Evolutionary conservation across 306 rosid species (phyloP), one percentile per base, ranked within the genome.

Genomic region (Prunus dulcis): DNA sequence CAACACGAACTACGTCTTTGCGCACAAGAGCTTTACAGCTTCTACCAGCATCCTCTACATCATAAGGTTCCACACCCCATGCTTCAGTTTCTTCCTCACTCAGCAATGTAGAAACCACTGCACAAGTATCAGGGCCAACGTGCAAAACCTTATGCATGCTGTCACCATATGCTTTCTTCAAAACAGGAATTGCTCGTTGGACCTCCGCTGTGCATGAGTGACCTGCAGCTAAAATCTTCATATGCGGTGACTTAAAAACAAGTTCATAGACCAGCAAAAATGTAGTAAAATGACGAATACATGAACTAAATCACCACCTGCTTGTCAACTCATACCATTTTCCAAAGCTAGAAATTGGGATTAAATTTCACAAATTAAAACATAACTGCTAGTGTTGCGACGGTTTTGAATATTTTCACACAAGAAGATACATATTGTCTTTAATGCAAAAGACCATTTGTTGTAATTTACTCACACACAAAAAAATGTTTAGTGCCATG

Each of bases 21-120:
- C 67, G 83, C 63, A 91, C 87, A 75, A 87, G 92, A 76, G 88
- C 47, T 76, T 79, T 87, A 86, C 93, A 91, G 64, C 60, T 64
- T 74, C 78, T 74, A 81, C 86, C 91, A n/a, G 82, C 88, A 64
- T 89, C 97, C 82, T 89, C 97, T 70, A 80, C 75, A 73, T 89
- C 93, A 27, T 89, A 91, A 19, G 97, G 97, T 65, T 91, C 97
- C 75, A 84, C 49, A 55, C 92, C 97, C 97, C 97, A 91, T 22
- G 90, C 97, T 78, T 87, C 92, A 71, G 93, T 89, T 81, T 87
- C 97, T 15, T 84, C 89, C 81, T 91, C 87, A 76, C 74, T 79
- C 53, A 73, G 77, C 87, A 91, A 84, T 76, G 78, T 84, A 30
- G 87, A 87, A 73, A 85, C 88, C 77, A 88, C 91, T 19, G 73